Evolutionary conservation across 83 land plant species (phyloP), one percentile per base, ranked within the genome.

Genomic region (Picea abies): DNA sequence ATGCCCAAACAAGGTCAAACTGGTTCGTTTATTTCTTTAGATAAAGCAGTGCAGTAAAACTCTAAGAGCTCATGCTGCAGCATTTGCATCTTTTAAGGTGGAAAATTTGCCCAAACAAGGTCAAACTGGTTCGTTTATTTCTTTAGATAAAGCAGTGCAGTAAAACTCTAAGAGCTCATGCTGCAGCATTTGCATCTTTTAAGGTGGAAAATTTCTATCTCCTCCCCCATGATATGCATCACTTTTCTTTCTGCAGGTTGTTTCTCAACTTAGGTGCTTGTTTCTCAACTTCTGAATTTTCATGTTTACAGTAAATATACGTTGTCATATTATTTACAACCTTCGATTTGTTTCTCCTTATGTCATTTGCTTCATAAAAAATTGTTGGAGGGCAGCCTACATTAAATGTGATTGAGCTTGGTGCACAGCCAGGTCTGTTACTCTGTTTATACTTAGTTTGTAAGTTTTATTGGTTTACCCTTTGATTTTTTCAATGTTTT

Each of bases 131-230:
- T 15, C 26, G 19, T 77, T 23, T 82, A 49, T 32, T 29, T n/a
- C 15, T 25, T 79, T 61, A 15, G 63, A 16, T 61, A 25, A 17
- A 98, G 83, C 94, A 98, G 67, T 88, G 99, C 35, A 98, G 98
- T 90, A 97, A 96, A 83, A 97, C 98, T 52, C 89, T 97, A 67
- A 97, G 96, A 88, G 98, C 98, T 20, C 97, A 96, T 93, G 99
- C 97, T 78, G 98, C 99, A 56, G 80, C 99, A 60, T 97, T 97
- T 91, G 98, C 98, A 11, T 17, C 92, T 61, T 93, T 90, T 76
- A 95, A 94, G 90, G 98, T 97, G 49, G 37, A 61, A 29, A 22
- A 61, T 61, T 20, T 12, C 58, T 44, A n/a, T 23, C 6, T 14
- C 4, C 62, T 6, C 1, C 47, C 26, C 26, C 3, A n/a, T 76